Percentiles rank a stretch among this genome's conserved stretches.
phyloP scores from a whole-genome alignment of 2,329 filamentous ascomycete species.

The Aphanoascus verrucosus region DNA sequence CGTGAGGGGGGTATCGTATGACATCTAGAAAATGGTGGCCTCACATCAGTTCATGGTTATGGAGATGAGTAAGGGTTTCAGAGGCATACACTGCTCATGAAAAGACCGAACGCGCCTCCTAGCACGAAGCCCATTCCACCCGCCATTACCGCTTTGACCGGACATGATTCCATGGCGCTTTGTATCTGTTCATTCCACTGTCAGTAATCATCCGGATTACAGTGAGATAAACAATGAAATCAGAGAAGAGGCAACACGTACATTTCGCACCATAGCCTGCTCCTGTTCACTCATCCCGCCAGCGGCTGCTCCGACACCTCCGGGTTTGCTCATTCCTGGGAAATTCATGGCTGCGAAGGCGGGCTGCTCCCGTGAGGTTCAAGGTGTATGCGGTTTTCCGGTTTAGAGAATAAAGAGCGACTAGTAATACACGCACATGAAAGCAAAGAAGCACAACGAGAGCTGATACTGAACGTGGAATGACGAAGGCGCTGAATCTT shows the following conservation, averaged over 20 bases:
- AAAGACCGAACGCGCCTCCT: conserved; percentile 87
- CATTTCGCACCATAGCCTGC: conserved; percentile 39
- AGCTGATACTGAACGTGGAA: not conserved
- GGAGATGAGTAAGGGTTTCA: not conserved
- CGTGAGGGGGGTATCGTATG: conserved; percentile 85
- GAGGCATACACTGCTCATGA: conserved; percentile 81
- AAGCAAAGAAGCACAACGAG: not conserved
- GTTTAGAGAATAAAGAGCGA: not conserved
- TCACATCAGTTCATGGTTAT: conserved; percentile 4
- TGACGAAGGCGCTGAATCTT: not conserved
- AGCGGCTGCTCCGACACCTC: conserved; percentile 20
- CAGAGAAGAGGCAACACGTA: conserved; percentile 18
- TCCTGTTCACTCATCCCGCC: conserved; percentile 39
- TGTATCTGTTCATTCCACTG: conserved; percentile 50
- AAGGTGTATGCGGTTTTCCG: not conserved
- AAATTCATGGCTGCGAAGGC: conserved; percentile 25
- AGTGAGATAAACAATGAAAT: not conserved
- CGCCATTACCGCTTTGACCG: conserved; percentile 76
- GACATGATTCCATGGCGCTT: conserved; percentile 81
- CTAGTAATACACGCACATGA: conserved; percentile 1
- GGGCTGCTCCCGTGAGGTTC: not conserved
- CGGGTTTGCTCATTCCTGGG: conserved; percentile 26
- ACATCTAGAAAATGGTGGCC: conserved; percentile 62
- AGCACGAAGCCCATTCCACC: conserved; percentile 91
- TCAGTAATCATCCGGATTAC: not conserved